These are phyloP conservation scores for Oryza meridionalis DNA, from an alignment of 176 grass and related monocot species.

Conservation along the genomic window DNA sequence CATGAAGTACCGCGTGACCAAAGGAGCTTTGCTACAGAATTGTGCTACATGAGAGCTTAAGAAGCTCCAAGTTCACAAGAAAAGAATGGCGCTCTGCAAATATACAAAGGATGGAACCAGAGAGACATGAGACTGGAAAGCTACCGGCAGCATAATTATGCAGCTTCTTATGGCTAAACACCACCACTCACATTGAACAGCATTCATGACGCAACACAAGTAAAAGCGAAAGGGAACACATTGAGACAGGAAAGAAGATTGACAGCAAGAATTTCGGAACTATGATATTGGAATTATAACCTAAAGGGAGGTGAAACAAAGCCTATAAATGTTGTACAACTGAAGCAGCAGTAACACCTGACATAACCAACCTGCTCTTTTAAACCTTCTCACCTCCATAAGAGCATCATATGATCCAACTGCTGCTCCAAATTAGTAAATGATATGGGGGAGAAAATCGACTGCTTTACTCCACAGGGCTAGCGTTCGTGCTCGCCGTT, in stretches of 20 bases:
- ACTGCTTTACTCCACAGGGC: conserved; percentile 46
- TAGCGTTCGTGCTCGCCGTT: conserved; percentile 15
- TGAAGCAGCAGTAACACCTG: conserved; percentile 38
- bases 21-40: not conserved
- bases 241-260: conserved; percentile 17
- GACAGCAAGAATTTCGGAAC: conserved; percentile 44
- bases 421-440: conserved; percentile 49
- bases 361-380: conserved; percentile 40
- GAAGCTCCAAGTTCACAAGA: not conserved
- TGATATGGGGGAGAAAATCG: conserved; percentile 26
- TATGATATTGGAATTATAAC: conserved; percentile 66
- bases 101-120: conserved; percentile 7
- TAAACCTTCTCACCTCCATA: conserved; percentile 35
- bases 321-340: conserved; percentile 70
- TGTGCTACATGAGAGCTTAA: conserved; percentile 9
- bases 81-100: not conserved
- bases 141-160: conserved; percentile 44
- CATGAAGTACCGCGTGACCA: not conserved
- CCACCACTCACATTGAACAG: conserved; percentile 49
- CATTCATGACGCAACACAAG: conserved; percentile 47
- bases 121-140: conserved; percentile 17
- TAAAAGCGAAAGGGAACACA: conserved; percentile 30
- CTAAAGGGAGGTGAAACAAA: conserved; percentile 67
- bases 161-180: conserved; percentile 54
- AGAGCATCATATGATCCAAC: conserved; percentile 32